These are phyloP conservation scores for Pneumocystis wakefieldiae DNA, from an alignment of 1,139 yeast genomes.

Conservation along the genomic window DNA sequence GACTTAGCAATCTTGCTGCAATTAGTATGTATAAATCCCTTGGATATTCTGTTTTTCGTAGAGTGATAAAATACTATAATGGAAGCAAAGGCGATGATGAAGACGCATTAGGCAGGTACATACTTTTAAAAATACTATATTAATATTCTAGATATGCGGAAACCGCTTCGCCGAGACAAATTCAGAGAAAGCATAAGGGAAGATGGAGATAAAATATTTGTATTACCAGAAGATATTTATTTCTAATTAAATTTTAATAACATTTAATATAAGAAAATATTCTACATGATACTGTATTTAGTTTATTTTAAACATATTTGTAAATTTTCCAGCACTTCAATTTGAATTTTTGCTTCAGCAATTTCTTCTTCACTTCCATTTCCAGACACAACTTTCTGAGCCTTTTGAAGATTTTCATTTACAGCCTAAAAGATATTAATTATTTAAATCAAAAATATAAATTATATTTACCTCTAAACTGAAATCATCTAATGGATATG, in stretches of 20 bases:
- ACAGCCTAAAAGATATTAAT: slow-evolving; percentile 32
- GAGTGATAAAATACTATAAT: slow-evolving; percentile 85
- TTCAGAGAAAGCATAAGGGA: slow-evolving; percentile 21
- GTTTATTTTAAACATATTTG: neutral
- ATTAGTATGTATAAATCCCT: slow-evolving; percentile 67
- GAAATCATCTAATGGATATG: slow-evolving; percentile 81
- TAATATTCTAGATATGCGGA: slow-evolving; percentile 29
- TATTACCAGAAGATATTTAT: slow-evolving; percentile 15
- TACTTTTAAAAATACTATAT: neutral
- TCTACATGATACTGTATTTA: neutral
- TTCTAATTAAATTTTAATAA: neutral
- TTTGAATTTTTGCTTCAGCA: slow-evolving; percentile 89
- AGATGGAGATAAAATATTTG: slow-evolving; percentile 17
- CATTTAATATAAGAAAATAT: neutral
- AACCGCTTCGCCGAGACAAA: slow-evolving; percentile 41
- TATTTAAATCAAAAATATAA: neutral
- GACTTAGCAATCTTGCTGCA: slow-evolving; percentile 69
- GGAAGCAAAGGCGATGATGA: slow-evolving; percentile 42
- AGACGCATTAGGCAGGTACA: slow-evolving; percentile 43
- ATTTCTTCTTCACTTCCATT: slow-evolving; percentile 68
- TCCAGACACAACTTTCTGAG: slow-evolving; percentile 79
- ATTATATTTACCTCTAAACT: slow-evolving; percentile 38
- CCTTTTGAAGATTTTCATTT: slow-evolving; percentile 74
- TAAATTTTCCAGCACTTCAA: slow-evolving; percentile 42
- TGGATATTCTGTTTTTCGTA: slow-evolving; percentile 69